Conservation (phyloP, 1,284 basidiomycete genomes). For the Thecaphora thlaspeos region DNA sequence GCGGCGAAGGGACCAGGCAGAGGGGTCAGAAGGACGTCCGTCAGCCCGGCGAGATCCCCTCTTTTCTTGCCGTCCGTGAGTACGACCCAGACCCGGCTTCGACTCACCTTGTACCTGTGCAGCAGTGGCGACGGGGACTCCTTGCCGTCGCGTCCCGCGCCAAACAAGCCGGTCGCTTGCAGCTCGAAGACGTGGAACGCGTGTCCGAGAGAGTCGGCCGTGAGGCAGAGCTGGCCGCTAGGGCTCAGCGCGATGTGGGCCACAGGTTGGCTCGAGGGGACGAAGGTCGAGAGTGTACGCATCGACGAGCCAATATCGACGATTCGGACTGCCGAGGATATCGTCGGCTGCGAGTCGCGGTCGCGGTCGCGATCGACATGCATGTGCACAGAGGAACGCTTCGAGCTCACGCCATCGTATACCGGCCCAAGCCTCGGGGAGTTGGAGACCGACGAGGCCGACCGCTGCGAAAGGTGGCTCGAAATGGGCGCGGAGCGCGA, state of each 20-base stretch:
- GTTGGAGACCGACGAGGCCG: constrained; percentile 18
- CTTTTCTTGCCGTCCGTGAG: too few relatives aligned
- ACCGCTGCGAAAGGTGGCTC: constrained; percentile 5
- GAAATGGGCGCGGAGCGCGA: constrained; percentile 29
- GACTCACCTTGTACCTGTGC: constrained; percentile 23
- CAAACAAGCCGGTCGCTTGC: constrained; percentile 16
- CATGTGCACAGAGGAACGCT: constrained; percentile 8
- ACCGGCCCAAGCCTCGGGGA: constrained; percentile 18
- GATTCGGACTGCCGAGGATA: constrained; percentile 7
- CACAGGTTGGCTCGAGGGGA: constrained; percentile 12
- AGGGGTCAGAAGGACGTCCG: too few relatives aligned
- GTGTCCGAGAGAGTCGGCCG: constrained; percentile 22
- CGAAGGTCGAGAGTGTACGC: constrained; percentile 17
- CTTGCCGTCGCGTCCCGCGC: neutral
- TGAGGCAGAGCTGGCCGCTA: constrained; percentile 22
- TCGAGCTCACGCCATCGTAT: constrained; percentile 5
- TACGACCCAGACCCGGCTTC: too few relatives aligned
- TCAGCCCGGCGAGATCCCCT: too few relatives aligned
- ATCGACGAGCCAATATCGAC: constrained; percentile 17
- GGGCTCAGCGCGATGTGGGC: constrained; percentile 18
- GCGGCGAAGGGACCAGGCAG: too few relatives aligned
- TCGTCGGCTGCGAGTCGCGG: neutral
- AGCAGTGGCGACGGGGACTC: constrained; percentile 1
- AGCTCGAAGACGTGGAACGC: constrained; percentile 31
- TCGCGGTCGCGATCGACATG: neutral